These are phyloP conservation scores for Fusarium sp. DNA, from an alignment of 2,329 filamentous ascomycete species.

Conservation along the genomic window DNA sequence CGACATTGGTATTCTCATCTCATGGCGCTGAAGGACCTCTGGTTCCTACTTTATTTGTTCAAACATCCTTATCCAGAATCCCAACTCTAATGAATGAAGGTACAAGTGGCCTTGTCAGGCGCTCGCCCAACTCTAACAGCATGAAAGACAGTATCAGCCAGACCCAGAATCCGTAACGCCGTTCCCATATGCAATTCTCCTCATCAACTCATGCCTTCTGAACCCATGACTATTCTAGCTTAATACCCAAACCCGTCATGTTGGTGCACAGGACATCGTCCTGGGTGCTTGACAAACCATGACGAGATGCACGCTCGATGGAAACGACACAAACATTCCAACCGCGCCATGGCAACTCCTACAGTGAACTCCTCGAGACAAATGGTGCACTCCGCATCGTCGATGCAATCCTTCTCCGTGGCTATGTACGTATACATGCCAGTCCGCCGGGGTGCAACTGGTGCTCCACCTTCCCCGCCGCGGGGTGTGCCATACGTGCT, in stretches of 20 bases:
- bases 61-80: slow-evolving; percentile 21
- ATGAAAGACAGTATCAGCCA: slow-evolving; percentile 25
- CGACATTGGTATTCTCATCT: slow-evolving; percentile 8
- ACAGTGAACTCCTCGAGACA: slow-evolving; percentile 76
- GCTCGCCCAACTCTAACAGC: slow-evolving; percentile 38
- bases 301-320: slow-evolving; percentile 71
- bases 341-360: slow-evolving; percentile 72
- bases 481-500: slow-evolving; percentile 62
- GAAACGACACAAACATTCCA: slow-evolving; percentile 76
- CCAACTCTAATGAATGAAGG: slow-evolving; percentile 32
- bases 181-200: slow-evolving; percentile 40
- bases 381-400: slow-evolving; percentile 76
- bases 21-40: slow-evolving; percentile 1
- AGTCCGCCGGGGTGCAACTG: slow-evolving; percentile 61
- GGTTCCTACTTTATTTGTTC: slow-evolving; percentile 5
- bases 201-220: neutral
- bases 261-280: slow-evolving; percentile 75
- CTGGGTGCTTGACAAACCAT: slow-evolving; percentile 74
- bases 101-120: slow-evolving; percentile 21
- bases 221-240: slow-evolving; percentile 27
- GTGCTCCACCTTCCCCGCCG: slow-evolving; percentile 47
- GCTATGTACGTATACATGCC: slow-evolving; percentile 75
- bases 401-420: slow-evolving; percentile 77
- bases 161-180: slow-evolving; percentile 33
- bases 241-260: slow-evolving; percentile 71